Evolutionary conservation across 768 basidiomycete species (phyloP).

Genomic region (Phlebiopsis gigantea): DNA sequence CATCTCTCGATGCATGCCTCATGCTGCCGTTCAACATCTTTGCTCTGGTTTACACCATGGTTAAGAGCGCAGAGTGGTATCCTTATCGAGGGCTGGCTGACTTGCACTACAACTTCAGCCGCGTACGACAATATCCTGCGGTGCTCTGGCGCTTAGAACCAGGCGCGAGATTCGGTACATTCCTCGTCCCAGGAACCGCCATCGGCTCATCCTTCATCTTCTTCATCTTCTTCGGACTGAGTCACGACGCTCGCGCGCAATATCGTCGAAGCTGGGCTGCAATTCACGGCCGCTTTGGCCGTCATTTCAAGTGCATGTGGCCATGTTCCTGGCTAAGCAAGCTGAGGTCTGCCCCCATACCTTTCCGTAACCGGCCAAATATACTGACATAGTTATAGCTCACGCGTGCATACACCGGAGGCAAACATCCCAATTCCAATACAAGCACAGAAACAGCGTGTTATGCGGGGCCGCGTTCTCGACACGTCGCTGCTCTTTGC

Average conservation of each 20-base stretch:
- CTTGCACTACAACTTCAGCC: conserved; percentile 45
- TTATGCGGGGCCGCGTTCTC: no score
- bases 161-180: neutral
- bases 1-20: conserved; percentile 24
- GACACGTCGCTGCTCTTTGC: no score
- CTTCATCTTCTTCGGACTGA: conserved; percentile 56
- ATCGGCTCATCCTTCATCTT: conserved; percentile 41
- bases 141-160: conserved; percentile 30
- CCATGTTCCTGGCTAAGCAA: no score
- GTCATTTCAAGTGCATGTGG: no score
- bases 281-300: no score
- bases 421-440: no score
- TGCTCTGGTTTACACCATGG: conserved; percentile 24
- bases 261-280: conserved; percentile 24
- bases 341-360: no score
- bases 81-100: conserved; percentile 46
- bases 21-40: conserved; percentile 27
- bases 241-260: conserved; percentile 42
- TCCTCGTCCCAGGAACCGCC: conserved; percentile 35
- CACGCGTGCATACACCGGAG: no score
- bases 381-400: no score
- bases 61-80: conserved; percentile 9
- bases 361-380: no score
- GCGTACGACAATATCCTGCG: conserved; percentile 32
- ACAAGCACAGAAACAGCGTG: no score